Conservation (phyloP, 768 basidiomycete genomes). For the Gymnopilus junonius region DNA sequence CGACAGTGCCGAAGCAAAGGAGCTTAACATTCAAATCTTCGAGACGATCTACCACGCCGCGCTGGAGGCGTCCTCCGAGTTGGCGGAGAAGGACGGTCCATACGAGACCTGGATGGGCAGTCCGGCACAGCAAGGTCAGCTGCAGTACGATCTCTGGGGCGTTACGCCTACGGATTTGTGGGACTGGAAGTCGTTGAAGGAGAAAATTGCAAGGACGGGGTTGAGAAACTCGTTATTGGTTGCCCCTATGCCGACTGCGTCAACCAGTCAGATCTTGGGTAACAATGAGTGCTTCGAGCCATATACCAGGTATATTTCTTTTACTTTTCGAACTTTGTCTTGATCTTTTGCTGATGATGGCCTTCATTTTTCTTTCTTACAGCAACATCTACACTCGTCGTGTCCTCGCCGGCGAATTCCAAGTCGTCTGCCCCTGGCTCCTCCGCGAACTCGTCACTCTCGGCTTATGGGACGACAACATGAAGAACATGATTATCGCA, state of each 20-base stretch:
- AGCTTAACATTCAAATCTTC: conserved; percentile 94
- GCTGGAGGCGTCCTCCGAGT: conserved; percentile 87
- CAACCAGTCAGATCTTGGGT: conserved; percentile 97
- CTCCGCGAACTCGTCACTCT: conserved; percentile 97
- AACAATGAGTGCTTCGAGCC: conserved; percentile 99
- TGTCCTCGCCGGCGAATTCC: conserved; percentile 99
- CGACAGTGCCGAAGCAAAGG: conserved; percentile 84
- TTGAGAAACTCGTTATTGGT: conserved; percentile 89
- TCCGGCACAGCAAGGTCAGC: conserved; percentile 84
- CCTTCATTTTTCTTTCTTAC: conserved; percentile 2
- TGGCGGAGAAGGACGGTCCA: conserved; percentile 77
- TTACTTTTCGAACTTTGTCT: not conserved
- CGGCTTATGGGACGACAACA: conserved; percentile 95
- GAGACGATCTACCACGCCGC: conserved; percentile 99
- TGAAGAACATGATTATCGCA: conserved; percentile 99
- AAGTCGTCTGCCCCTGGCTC: conserved; percentile 98
- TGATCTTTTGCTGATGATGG: conserved; percentile 17
- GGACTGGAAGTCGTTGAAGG: conserved; percentile 93
- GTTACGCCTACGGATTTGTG: conserved; percentile 88
- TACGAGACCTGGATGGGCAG: conserved; percentile 93
- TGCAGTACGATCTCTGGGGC: conserved; percentile 97
- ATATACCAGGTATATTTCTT: conserved; percentile 77
- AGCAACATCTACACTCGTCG: conserved; percentile 99
- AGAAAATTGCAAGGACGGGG: conserved; percentile 79
- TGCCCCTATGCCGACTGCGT: conserved; percentile 99